Percentiles rank a stretch among this genome's conserved stretches.
Evolutionary conservation across 495 filamentous ascomycete genomes (phyloP).

Genomic region (Aspergillus ellipticus): DNA sequence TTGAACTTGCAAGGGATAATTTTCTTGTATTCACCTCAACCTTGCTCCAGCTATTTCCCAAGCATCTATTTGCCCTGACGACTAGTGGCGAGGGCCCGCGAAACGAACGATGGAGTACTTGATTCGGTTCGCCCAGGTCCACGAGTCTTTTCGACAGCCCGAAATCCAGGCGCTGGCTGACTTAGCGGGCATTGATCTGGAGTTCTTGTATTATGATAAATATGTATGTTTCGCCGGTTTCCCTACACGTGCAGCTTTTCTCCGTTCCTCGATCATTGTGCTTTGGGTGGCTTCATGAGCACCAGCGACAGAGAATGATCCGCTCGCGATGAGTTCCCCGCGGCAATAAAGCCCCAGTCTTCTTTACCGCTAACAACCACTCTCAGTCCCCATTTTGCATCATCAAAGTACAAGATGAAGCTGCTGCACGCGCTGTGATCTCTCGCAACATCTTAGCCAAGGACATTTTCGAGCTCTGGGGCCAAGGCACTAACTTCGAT

Average conservation of each 20-base stretch:
- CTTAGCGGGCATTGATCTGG: constrained; percentile 61
- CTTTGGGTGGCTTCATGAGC: neutral
- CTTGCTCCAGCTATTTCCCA: neutral
- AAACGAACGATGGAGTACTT: constrained; percentile 65
- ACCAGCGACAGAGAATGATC: neutral
- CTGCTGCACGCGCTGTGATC: constrained; percentile 62
- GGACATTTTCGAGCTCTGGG: constrained; percentile 88
- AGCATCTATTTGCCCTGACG: neutral
- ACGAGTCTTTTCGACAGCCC: constrained; percentile 83
- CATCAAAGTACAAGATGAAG: constrained; percentile 61
- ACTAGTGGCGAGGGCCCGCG: neutral
- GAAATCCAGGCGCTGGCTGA: constrained; percentile 83
- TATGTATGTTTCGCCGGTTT: constrained; percentile 51
- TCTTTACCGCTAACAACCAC: constrained; percentile 12
- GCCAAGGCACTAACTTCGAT: constrained; percentile 60
- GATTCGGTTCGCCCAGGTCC: constrained; percentile 83
- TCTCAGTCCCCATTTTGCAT: constrained; percentile 83
- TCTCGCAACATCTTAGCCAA: constrained; percentile 74
- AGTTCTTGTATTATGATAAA: constrained; percentile 67
- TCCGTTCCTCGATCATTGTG: neutral
- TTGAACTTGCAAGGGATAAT: neutral
- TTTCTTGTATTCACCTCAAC: neutral
- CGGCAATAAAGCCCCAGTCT: constrained; percentile 1
- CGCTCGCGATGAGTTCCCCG: constrained; percentile 1
- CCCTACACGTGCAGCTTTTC: neutral